Evolutionary conservation across 2,329 filamentous ascomycete genomes (phyloP), one percentile per base, ranked within the genome.

Genomic region (Penicillium sp.): DNA sequence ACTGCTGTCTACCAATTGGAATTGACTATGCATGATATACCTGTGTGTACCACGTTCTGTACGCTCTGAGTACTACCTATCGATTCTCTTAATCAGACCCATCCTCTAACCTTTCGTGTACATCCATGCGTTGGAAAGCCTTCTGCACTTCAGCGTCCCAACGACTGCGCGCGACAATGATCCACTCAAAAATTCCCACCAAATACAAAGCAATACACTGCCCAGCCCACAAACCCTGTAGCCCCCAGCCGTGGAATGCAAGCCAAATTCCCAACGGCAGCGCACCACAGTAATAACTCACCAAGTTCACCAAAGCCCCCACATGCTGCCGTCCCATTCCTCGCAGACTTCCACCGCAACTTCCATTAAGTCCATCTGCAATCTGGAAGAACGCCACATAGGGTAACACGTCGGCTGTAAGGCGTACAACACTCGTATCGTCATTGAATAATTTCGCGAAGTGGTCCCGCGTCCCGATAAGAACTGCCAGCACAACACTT

Each of bases 301-400:
- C 73, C 14, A 92, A 79, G 69, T 96, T 96, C 49, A 95, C 90
- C 1, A 86, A 76, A 1, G 91, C 91, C 13, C 92, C 92, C 47
- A 95, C 82, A 79, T 92, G 91, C 72, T 96, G 91, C 51, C 89
- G 78, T 2, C 91, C 92, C 90, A 93, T 94, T 0, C 91, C 92
- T 60, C 91, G 77, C 13, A 96, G 75, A 18, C 86, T 85, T 1
- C 92, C 91, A 1, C 92, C 91, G 67, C 91, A 96, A 56, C 86
- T 89, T 1, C 91, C 91, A 65, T 94, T 94, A 32, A 96, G 75
- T 0, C 91, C 92, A 69, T 96, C 91, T 0, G 91, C 91, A 56
- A 96, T 92, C 76, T 96, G 91, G 73, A 96, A 96, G 2, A 96
- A 78, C 0, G 91, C 92, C 1, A 96, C 91, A 64, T 87, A 93